Evolutionary conservation across 306 rosid species (phyloP).

Genomic region (Medicago lupulina): DNA sequence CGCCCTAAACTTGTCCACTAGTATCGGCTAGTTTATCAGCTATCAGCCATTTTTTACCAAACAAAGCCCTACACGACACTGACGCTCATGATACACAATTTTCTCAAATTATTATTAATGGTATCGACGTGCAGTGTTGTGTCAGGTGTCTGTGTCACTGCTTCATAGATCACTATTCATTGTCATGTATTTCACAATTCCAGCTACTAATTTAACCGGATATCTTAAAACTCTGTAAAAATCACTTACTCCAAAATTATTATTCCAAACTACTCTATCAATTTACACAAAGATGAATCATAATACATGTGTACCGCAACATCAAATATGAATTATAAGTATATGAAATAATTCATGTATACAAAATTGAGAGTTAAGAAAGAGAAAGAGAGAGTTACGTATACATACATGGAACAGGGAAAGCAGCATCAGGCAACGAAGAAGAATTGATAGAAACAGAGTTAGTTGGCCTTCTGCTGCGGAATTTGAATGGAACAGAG

Average conservation of each 20-base stretch:
- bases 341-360: neutral
- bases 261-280: neutral
- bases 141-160: neutral
- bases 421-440: neutral
- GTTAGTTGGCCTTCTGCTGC: neutral
- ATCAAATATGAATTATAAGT: neutral
- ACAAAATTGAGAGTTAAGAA: neutral
- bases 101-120: neutral
- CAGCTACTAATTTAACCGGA: neutral
- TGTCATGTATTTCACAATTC: neutral
- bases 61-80: neutral
- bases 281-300: neutral
- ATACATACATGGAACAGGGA: neutral
- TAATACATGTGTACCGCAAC: neutral
- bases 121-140: neutral
- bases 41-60: too few relatives aligned
- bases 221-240: neutral
- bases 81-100: neutral
- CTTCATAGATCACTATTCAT: too few relatives aligned
- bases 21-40: too few relatives aligned
- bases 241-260: neutral
- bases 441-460: constrained; percentile 3
- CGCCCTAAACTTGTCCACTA: too few relatives aligned
- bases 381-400: neutral
- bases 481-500: neutral